phyloP scores from a whole-genome alignment of 2,329 filamentous ascomycete species.

The Tetracladium maxilliforme region DNA sequence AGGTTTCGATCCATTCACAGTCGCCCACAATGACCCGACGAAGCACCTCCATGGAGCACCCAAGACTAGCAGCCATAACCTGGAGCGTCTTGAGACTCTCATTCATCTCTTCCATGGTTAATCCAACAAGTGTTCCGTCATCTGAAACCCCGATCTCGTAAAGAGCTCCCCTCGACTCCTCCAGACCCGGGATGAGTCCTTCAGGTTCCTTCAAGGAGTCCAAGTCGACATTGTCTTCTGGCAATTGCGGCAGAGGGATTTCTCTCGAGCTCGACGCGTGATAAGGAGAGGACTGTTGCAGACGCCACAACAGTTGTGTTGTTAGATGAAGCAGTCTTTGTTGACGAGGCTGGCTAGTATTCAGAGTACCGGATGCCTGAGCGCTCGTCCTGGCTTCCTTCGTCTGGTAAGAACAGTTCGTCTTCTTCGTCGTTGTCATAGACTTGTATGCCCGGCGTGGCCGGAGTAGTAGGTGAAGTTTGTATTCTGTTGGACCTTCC shows the following conservation, averaged over 20 bases:
- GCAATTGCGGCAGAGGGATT: slow-evolving; percentile 60
- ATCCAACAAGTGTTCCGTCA: slow-evolving; percentile 77
- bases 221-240: slow-evolving; percentile 40
- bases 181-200: slow-evolving; percentile 61
- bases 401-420: slow-evolving; percentile 14
- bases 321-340: slow-evolving; percentile 81
- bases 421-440: too few relatives aligned
- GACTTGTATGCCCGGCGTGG: slow-evolving; percentile 59
- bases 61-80: slow-evolving; percentile 84
- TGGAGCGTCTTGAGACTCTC: slow-evolving; percentile 77
- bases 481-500: slow-evolving; percentile 91
- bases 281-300: slow-evolving; percentile 89
- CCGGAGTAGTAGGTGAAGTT: slow-evolving; percentile 76
- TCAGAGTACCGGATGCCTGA: too few relatives aligned
- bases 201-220: slow-evolving; percentile 30
- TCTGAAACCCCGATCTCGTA: slow-evolving; percentile 97
- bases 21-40: slow-evolving; percentile 74
- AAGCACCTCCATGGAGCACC: slow-evolving; percentile 70
- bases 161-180: slow-evolving; percentile 82
- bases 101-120: slow-evolving; percentile 81
- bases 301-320: slow-evolving; percentile 84
- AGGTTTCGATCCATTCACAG: slow-evolving; percentile 56
- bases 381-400: too few relatives aligned
- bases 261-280: slow-evolving; percentile 69
- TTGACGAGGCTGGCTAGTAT: slow-evolving; percentile 64